Conservation (phyloP, 192 early-diverging fungal species). For the Coemansia sp. region DNA sequence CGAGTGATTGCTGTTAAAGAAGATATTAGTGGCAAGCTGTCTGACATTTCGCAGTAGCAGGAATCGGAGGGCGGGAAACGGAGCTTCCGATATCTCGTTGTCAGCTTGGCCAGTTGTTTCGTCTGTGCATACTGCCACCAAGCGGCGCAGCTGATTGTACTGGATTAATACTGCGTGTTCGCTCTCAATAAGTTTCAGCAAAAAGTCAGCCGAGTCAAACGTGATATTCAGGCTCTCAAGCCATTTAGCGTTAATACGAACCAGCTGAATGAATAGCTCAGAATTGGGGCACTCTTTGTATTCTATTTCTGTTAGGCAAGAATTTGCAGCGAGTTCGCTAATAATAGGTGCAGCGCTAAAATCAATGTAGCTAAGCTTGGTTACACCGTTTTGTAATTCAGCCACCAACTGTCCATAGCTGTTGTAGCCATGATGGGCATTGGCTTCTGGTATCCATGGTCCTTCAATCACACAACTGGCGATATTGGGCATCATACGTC, state of each 20-base stretch:
- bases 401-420: background rate
- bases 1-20: background rate
- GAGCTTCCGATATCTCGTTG: background rate
- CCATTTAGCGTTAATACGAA: background rate
- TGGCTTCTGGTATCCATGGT: background rate
- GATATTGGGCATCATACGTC: background rate
- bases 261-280: background rate
- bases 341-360: background rate
- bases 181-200: background rate
- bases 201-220: background rate
- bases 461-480: background rate
- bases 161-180: background rate
- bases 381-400: background rate
- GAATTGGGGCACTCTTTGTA: background rate
- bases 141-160: background rate
- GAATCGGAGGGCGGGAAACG: background rate
- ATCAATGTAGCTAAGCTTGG: background rate
- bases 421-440: background rate
- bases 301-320: background rate
- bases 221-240: background rate
- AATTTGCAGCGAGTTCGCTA: background rate
- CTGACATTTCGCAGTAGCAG: background rate
- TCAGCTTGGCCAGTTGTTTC: background rate
- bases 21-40: background rate
- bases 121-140: background rate